Conservation (phyloP, 768 basidiomycete species). For the Suillus alpinus region DNA sequence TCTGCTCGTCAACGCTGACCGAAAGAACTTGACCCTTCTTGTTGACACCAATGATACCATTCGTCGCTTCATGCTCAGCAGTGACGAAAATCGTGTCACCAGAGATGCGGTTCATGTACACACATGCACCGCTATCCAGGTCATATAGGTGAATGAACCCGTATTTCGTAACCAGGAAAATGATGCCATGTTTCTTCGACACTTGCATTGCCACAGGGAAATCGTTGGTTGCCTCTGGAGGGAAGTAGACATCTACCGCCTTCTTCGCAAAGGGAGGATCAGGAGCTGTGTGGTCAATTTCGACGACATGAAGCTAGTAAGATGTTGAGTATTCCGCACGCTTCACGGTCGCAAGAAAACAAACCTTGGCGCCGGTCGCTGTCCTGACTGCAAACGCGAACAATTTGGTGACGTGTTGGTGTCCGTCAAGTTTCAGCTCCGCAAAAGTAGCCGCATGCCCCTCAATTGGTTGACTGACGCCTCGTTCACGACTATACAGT, state of each 20-base stretch:
- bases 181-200: slow-evolving; percentile 92
- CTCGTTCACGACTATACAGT: slow-evolving; percentile 88
- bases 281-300: slow-evolving; percentile 93
- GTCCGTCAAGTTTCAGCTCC: slow-evolving; percentile 86
- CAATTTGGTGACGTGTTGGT: slow-evolving; percentile 80
- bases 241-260: slow-evolving; percentile 98
- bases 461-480: slow-evolving; percentile 96
- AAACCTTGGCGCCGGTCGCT: slow-evolving; percentile 95
- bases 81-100: slow-evolving; percentile 99
- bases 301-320: slow-evolving; percentile 89
- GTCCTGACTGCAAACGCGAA: slow-evolving; percentile 96
- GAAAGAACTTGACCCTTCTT: slow-evolving; percentile 98
- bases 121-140: slow-evolving; percentile 92
- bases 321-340: slow-evolving; percentile 6
- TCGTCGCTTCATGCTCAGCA: slow-evolving; percentile 88
- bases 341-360: slow-evolving; percentile 17
- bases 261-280: slow-evolving; percentile 96
- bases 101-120: slow-evolving; percentile 99
- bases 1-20: slow-evolving; percentile 95
- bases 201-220: slow-evolving; percentile 99
- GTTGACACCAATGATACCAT: slow-evolving; percentile 99
- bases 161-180: slow-evolving; percentile 97
- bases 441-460: slow-evolving; percentile 98
- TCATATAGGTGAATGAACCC: slow-evolving; percentile 99
- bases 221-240: slow-evolving; percentile 95